Base-by-base conservation (phyloP, 2,329 filamentous ascomycete species). In the Sporothrix inflata region DNA sequence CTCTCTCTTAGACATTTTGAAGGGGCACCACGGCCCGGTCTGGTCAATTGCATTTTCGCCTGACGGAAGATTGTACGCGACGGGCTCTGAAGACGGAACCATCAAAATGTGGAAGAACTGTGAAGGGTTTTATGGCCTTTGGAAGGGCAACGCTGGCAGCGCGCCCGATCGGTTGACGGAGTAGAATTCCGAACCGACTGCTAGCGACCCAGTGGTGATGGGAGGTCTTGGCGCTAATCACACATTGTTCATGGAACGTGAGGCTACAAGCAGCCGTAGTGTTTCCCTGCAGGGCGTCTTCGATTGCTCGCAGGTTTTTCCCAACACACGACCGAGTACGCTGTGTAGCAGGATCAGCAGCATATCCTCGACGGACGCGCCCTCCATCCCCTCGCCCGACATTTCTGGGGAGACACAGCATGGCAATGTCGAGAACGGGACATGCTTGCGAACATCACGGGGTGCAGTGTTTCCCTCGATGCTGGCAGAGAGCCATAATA, bases 31-130 rank as follows among this genome's bases (percentile, higher is more conserved):
- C 78, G 96, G 96, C 1, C 95, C 95, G 1, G 96, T 99, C 74
- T 99, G 96, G 96, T 97, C 94, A 6, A 90, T 97, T 73, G 91
- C 92, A 72, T 99, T 97, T 82, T 96, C 94, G 0, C 96, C 96
- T 0, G 96, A 99, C 78, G 94, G 94, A 63, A 98, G 97, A 80
- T 85, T 99, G 8, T 99, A 98, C 79, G 96, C 94, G 1, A 99
- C 96, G 1, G 96, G 93, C 40, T 98, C 94, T 66, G 96, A 99
- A 80, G 96, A 99, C 78, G 96, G 96, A 53, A 99, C 96, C 0
- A 97, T 99, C 81, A 99, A 99, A 83, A 85, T 99, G 85, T 91
- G 89, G 89, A 91, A 91, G 83, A 91, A 91, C 75, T 91, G 89
- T 73, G 87, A 89, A 6, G 89, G 89, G 0, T 87, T 85, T 73